A percentile compares a stretch with the other conserved stretches of the same genome.
phyloP scores from a whole-genome alignment of 2,329 filamentous ascomycete genomes.

The Tolypocladium tropicale region DNA sequence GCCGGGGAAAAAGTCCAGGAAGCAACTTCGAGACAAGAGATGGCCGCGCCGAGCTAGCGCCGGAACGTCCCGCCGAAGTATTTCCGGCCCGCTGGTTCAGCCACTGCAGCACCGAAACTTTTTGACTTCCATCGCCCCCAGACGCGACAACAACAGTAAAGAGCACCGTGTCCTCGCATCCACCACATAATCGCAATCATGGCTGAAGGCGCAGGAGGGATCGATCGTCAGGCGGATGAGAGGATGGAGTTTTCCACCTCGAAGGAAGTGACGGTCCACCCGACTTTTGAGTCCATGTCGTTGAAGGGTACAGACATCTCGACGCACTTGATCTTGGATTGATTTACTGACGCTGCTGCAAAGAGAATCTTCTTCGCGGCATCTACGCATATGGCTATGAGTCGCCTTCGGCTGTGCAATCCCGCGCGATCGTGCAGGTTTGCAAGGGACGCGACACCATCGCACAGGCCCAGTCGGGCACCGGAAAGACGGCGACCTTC shows the following conservation, averaged over 20 bases:
- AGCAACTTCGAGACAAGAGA: background rate
- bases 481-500: constrained; percentile 93
- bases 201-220: constrained; percentile 66
- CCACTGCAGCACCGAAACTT: constrained; percentile 17
- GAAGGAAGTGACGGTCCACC: constrained; percentile 92
- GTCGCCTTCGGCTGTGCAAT: constrained; percentile 94
- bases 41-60: background rate
- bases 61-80: constrained; percentile 15
- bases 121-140: constrained; percentile 1
- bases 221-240: constrained; percentile 90
- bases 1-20: background rate
- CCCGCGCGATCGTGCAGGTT: constrained; percentile 94
- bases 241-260: constrained; percentile 97
- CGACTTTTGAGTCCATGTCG: constrained; percentile 92
- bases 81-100: constrained; percentile 13
- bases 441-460: constrained; percentile 99
- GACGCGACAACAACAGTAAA: background rate
- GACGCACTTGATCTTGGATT: background rate
- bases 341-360: background rate
- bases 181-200: constrained; percentile 40
- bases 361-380: constrained; percentile 86
- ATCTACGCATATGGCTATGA: constrained; percentile 99
- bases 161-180: background rate
- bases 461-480: constrained; percentile 93
- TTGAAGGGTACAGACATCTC: constrained; percentile 56